Percentiles rank a stretch among this genome's conserved stretches.
phyloP scores from a whole-genome alignment of 2,329 filamentous ascomycete genomes.

The Aurifilum marmelostoma region DNA sequence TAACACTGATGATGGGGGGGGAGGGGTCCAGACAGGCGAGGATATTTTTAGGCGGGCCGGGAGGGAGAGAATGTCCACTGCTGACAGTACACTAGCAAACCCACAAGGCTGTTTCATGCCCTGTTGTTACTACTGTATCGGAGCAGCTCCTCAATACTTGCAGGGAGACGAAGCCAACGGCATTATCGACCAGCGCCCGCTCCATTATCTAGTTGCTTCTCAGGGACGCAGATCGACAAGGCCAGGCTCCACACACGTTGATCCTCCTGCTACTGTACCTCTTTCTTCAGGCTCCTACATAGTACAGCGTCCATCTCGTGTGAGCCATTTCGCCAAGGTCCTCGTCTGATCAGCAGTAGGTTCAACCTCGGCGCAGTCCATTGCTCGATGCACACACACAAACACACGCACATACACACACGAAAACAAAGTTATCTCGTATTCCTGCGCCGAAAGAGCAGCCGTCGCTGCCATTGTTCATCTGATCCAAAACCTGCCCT shows the following conservation, averaged over 20 bases:
- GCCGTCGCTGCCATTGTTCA: not conserved
- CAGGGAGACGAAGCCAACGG: too few species aligned
- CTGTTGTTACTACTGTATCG: not conserved
- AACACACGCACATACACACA: not conserved
- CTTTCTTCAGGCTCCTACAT: not conserved
- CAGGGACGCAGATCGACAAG: not conserved
- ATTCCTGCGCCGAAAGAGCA: not conserved
- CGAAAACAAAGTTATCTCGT: not conserved
- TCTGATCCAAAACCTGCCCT: not conserved
- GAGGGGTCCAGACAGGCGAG: not conserved
- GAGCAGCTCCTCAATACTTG: too few species aligned
- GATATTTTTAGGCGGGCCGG: slow-evolving; percentile 7
- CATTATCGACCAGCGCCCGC: not conserved
- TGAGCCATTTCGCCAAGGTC: not conserved
- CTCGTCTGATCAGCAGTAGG: not conserved
- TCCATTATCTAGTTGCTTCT: not conserved
- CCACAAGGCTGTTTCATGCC: not conserved
- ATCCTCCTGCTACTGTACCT: not conserved
- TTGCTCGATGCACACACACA: not conserved
- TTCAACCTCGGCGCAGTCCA: not conserved
- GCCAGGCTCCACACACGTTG: not conserved
- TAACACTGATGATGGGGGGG: not conserved
- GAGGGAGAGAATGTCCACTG: slow-evolving; percentile 1
- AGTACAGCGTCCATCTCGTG: not conserved
- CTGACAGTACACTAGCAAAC: not conserved